These are phyloP conservation scores for Penicillium sp. DNA, from an alignment of 2,329 filamentous ascomycete genomes.

Conservation along the genomic window DNA sequence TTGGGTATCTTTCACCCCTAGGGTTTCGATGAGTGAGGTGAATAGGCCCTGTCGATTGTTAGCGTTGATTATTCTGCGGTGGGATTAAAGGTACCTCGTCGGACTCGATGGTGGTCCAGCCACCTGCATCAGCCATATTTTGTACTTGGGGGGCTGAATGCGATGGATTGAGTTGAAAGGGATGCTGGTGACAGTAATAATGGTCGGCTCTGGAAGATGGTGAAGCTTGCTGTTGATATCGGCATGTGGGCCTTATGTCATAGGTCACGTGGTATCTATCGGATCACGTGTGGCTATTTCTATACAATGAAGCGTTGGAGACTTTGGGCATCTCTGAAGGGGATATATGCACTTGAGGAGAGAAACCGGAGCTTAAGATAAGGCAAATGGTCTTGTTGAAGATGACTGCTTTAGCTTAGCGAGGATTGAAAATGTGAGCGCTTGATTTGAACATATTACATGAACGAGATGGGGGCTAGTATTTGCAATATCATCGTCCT, in stretches of 20 bases:
- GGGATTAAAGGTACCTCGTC: conserved; percentile 64
- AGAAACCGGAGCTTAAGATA: no score
- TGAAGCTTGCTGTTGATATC: conserved; percentile 1
- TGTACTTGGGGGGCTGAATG: neutral
- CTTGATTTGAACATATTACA: no score
- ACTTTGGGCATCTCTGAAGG: no score
- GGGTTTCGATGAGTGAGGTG: conserved; percentile 87
- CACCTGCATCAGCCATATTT: conserved; percentile 56
- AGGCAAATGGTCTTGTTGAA: no score
- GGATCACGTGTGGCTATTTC: neutral
- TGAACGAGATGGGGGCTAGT: no score
- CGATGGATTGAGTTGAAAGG: neutral
- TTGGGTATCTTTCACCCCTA: conserved; percentile 89
- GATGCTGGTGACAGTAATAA: neutral
- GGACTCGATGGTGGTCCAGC: conserved; percentile 97
- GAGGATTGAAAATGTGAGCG: no score
- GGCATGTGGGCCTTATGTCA: conserved; percentile 6
- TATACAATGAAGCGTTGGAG: neutral
- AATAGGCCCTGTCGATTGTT: conserved; percentile 70
- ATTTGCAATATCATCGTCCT: no score
- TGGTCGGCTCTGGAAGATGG: neutral
- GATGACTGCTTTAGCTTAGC: no score
- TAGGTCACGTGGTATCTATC: conserved; percentile 2
- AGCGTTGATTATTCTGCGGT: neutral
- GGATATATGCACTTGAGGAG: no score